Base-by-base conservation (phyloP, 1,284 basidiomycete genomes). In the Paramarasmius palmivorus region DNA sequence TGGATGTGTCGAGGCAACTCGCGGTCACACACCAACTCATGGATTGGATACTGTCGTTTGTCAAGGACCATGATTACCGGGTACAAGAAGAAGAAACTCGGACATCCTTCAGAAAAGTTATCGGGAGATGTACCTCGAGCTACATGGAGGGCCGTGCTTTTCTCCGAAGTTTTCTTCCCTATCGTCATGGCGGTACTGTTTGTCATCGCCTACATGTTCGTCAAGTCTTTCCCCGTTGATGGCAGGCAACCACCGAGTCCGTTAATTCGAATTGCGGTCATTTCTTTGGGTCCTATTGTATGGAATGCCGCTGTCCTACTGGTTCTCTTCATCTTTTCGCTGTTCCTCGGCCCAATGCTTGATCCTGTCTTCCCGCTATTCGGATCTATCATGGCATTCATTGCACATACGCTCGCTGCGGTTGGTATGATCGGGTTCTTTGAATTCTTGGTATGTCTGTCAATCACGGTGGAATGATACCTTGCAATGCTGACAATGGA, bases 1-100 rank as follows among this genome's bases (percentile, higher is more conserved):
- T 98, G 95, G 95, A 97, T 98, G 93, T 95, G 88, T 49, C 86
- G 95, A 59, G 95, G 95, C 55, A 98, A 98, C 73, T 96, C 94
- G 49, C 82, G 93, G 20, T 92, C 93, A n/a, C 95, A 97, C 73
- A 91, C 84, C 66, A 98, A 96, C 72, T 96, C 94, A 4, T 98
- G 95, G 95, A 95, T 97, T 59, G 95, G 95, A 0, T 98, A 97
- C 73, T 98, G 95, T 70, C 90, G 95, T 55, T 76, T 98, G 53
- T 93, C 93, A 32, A 83, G 95, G 56, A 98, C 95, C 9, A 90
- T 93, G 82, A 95, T 98, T 67, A 98, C 95, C 41, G 95, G 95
- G 35, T 97, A 94, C 85, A 98, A 97, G 83, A 93, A 92, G 77
- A 96, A 98, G 82, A 86, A 86, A 63, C 82, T 98, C 1, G 95